Evolutionary conservation across 208 protist species (phyloP).

Genomic region (Strigomonas culicis): DNA sequence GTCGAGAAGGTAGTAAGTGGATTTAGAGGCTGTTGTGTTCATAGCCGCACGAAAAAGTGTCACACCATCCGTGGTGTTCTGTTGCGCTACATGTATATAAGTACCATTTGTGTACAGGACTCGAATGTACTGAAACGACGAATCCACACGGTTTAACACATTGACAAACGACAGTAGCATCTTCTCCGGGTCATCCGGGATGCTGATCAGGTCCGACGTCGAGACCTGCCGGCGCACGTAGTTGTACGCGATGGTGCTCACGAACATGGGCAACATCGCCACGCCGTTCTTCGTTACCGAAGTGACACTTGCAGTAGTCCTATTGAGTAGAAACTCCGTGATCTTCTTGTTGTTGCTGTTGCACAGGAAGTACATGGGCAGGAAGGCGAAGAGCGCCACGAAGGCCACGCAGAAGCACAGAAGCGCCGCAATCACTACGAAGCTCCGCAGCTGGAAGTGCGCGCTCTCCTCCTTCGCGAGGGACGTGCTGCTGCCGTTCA

Average conservation of each 20-base stretch:
- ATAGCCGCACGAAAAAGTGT: too few relatives aligned
- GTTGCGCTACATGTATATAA: conserved; percentile 26
- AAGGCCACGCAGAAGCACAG: conserved; percentile 49
- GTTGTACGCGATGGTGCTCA: conserved; percentile 50
- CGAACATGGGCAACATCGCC: conserved; percentile 44
- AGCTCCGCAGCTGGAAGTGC: conserved; percentile 32
- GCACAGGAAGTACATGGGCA: conserved; percentile 54
- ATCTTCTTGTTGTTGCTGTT: conserved; percentile 31
- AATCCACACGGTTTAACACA: conserved; percentile 32
- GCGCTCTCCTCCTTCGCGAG: too few relatives aligned
- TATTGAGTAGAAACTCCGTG: conserved; percentile 36
- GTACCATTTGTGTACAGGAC: conserved; percentile 27
- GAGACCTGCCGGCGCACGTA: conserved; percentile 39
- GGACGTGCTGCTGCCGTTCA: too few relatives aligned
- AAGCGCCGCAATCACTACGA: conserved; percentile 36
- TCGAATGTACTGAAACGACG: conserved; percentile 33
- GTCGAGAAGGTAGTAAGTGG: too few relatives aligned
- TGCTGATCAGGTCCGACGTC: conserved; percentile 21
- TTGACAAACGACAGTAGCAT: conserved; percentile 29
- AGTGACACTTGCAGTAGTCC: conserved; percentile 42
- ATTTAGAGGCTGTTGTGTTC: too few relatives aligned
- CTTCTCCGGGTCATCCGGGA: conserved; percentile 16
- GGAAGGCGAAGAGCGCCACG: conserved; percentile 47
- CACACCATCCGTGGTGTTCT: conserved; percentile 8
- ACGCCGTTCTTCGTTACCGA: conserved; percentile 43